These are phyloP conservation scores for Mortierella sp. DNA, from an alignment of 371 early-diverging fungal genomes.

Conservation along the genomic window DNA sequence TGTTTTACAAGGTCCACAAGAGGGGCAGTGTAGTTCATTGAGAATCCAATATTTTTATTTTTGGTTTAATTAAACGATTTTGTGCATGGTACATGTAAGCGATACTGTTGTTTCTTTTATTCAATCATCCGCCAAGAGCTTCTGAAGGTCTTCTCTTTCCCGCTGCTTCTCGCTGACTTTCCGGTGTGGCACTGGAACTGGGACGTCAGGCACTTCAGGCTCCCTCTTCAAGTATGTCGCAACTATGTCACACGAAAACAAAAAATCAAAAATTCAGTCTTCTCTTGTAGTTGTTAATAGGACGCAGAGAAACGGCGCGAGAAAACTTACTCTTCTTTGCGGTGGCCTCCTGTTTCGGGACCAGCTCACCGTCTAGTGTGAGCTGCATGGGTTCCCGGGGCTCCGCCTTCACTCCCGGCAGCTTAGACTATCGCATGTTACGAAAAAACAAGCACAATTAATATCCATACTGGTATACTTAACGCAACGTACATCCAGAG, in stretches of 20 bases:
- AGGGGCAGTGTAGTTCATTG: not conserved
- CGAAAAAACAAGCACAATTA: not conserved
- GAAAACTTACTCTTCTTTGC: conserved; percentile 26
- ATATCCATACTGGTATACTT: no score
- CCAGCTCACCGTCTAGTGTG: conserved; percentile 20
- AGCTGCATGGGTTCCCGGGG: conserved; percentile 16
- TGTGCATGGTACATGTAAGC: not conserved
- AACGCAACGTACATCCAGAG: not conserved
- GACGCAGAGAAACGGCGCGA: not conserved
- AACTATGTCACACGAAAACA: not conserved
- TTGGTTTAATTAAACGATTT: not conserved
- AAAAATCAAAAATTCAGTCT: not conserved
- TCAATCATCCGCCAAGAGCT: conserved; percentile 33
- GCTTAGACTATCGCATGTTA: conserved; percentile 3
- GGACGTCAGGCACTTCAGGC: conserved; percentile 3
- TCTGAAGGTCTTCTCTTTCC: conserved; percentile 35
- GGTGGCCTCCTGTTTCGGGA: conserved; percentile 24
- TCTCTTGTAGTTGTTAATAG: not conserved
- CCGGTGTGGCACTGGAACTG: conserved; percentile 12
- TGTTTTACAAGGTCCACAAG: not conserved
- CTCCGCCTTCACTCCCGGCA: conserved; percentile 21
- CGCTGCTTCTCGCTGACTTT: conserved; percentile 41
- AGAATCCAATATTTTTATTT: not conserved
- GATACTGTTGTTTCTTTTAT: not conserved
- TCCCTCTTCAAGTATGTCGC: conserved; percentile 32